These are phyloP conservation scores for Zymoseptoria pseudotritici DNA, from an alignment of 2,329 filamentous ascomycete genomes.

Conservation along the genomic window DNA sequence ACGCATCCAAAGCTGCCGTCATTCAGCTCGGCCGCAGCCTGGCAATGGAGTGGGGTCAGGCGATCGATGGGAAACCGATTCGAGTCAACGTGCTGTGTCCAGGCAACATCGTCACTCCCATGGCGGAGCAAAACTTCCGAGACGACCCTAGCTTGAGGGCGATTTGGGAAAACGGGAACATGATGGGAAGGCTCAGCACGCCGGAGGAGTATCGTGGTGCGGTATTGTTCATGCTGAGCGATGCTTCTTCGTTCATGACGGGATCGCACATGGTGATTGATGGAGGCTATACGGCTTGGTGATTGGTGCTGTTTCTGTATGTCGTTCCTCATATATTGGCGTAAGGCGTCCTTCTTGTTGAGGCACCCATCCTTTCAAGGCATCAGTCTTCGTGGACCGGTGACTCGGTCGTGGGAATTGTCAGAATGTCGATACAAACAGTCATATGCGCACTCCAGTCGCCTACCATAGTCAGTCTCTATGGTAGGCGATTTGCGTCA, in stretches of 20 bases:
- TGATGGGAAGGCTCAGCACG: constrained; percentile 26
- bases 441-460: not conserved
- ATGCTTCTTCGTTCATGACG: constrained; percentile 24
- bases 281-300: constrained; percentile 5
- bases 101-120: constrained; percentile 31
- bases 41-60: constrained; percentile 29
- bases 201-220: constrained; percentile 27
- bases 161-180: constrained; percentile 28
- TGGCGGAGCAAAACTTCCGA: constrained; percentile 28
- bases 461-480: not conserved
- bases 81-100: constrained; percentile 29
- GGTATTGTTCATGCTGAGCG: constrained; percentile 26
- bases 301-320: not conserved
- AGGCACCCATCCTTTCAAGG: not conserved
- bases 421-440: no score
- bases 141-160: constrained; percentile 23
- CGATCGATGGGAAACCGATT: constrained; percentile 25
- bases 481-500: not conserved
- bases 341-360: not conserved
- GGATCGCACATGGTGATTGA: constrained; percentile 24
- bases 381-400: not conserved
- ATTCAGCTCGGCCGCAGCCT: constrained; percentile 13
- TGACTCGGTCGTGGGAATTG: not conserved
- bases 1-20: constrained; percentile 34
- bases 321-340: not conserved